phyloP scores from a whole-genome alignment of 345 rosid genomes.

The Mercurialis annua region DNA sequence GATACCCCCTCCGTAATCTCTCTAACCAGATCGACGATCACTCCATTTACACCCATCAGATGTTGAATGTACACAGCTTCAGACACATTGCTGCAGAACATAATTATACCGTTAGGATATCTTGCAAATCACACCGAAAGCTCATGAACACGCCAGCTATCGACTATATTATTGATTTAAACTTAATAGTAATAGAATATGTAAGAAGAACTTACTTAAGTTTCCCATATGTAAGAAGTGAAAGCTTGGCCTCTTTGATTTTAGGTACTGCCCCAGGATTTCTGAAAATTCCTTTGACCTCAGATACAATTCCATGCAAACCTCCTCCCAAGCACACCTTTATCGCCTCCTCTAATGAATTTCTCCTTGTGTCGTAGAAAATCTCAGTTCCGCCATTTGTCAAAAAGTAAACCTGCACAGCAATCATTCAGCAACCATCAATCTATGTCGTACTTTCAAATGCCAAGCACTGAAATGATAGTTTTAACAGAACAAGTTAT shows the following conservation, averaged over 20 bases:
- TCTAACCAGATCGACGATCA: conserved; percentile 74
- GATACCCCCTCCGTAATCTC: conserved; percentile 69
- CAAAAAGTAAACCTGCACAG: conserved; percentile 70
- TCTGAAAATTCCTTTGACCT: conserved; percentile 70
- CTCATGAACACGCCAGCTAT: too few relatives aligned
- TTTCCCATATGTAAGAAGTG: conserved; percentile 79
- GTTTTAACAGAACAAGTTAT: too few relatives aligned
- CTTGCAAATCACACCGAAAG: not conserved
- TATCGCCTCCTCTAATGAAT: conserved; percentile 82
- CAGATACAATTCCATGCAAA: conserved; percentile 78
- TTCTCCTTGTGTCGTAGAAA: conserved; percentile 66
- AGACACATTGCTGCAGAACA: conserved; percentile 52
- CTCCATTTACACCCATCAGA: conserved; percentile 89
- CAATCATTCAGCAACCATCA: conserved; percentile 6
- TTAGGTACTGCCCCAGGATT: conserved; percentile 67
- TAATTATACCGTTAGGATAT: not conserved
- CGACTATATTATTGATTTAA: not conserved
- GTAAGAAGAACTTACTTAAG: conserved; percentile 44
- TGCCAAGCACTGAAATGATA: too few relatives aligned
- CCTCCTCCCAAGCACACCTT: conserved; percentile 73
- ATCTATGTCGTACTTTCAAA: too few relatives aligned
- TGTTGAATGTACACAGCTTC: conserved; percentile 93
- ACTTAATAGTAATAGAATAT: not conserved
- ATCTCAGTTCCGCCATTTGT: conserved; percentile 61
- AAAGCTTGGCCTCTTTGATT: conserved; percentile 81